Percentiles rank a stretch among this genome's conserved stretches.
These are phyloP conservation scores for Zalerion maritima DNA, from an alignment of 495 filamentous ascomycete genomes.

Conservation along the genomic window DNA sequence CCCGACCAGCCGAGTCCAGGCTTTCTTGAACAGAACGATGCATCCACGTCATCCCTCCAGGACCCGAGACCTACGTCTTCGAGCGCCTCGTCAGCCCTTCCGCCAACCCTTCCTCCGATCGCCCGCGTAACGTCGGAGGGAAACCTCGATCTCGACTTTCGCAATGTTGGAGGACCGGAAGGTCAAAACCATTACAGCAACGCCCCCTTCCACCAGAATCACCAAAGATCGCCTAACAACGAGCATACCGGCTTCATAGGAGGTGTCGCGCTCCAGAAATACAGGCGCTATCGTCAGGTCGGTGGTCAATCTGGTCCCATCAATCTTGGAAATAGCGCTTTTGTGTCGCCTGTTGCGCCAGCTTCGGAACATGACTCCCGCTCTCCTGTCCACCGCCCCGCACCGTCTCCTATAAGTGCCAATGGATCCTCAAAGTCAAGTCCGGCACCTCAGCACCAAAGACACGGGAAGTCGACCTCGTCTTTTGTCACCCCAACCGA, in stretches of 20 bases:
- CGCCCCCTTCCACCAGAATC: constrained; percentile 3
- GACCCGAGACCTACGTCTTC: constrained; percentile 20
- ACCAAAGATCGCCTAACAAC: constrained; percentile 11
- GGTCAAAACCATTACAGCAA: constrained; percentile 1
- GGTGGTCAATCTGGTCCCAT: no score
- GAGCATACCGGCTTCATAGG: constrained; percentile 23
- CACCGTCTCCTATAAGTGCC: constrained; percentile 1
- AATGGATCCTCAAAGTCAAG: constrained; percentile 6
- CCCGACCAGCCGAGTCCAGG: constrained; percentile 22
- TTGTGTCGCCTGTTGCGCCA: no score
- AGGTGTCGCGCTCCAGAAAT: constrained; percentile 24
- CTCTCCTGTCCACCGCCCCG: no score
- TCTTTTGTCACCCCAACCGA: constrained; percentile 27
- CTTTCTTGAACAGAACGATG: constrained; percentile 21
- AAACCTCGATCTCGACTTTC: constrained; percentile 13
- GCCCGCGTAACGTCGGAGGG: constrained; percentile 27
- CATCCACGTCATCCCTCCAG: constrained; percentile 26
- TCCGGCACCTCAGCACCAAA: constrained; percentile 12
- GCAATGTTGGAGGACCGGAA: constrained; percentile 8
- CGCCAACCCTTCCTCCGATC: constrained; percentile 32
- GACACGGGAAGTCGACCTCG: constrained; percentile 15
- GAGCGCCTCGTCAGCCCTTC: constrained; percentile 10
- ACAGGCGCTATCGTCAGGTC: constrained; percentile 14
- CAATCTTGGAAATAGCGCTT: no score
- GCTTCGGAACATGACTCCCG: no score